These are phyloP conservation scores for Taphrina sp. DNA, from an alignment of 1,139 yeast species.

Conservation along the genomic window DNA sequence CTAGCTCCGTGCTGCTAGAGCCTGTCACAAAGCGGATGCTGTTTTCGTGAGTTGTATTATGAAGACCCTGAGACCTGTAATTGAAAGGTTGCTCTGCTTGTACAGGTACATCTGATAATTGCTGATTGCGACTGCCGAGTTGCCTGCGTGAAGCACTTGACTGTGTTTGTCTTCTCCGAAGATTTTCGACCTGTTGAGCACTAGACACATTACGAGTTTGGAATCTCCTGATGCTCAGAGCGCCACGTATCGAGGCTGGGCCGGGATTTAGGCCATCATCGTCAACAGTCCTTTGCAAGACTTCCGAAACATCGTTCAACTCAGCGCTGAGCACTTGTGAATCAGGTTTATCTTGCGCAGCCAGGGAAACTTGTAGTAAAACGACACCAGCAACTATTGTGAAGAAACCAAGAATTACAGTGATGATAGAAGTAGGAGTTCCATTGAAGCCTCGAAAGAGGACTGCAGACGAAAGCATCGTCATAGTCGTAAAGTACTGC, in stretches of 20 bases:
- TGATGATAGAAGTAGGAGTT: constrained; percentile 32
- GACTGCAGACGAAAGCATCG: constrained; percentile 36
- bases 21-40: constrained; percentile 5
- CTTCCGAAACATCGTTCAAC: constrained; percentile 32
- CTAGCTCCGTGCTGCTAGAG: too few relatives aligned
- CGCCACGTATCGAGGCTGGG: constrained; percentile 29
- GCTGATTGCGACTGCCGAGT: background rate
- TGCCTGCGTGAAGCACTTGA: background rate
- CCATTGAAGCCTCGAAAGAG: constrained; percentile 36
- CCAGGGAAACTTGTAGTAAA: constrained; percentile 34
- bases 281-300: constrained; percentile 11
- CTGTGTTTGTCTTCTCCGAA: constrained; percentile 10
- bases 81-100: too few relatives aligned
- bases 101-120: background rate
- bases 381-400: constrained; percentile 34
- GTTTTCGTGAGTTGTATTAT: background rate
- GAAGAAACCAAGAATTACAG: constrained; percentile 35
- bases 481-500: constrained; percentile 35
- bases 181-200: constrained; percentile 4
- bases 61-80: background rate
- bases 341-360: constrained; percentile 32
- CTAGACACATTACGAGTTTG: constrained; percentile 18
- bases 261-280: constrained; percentile 29
- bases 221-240: constrained; percentile 23
- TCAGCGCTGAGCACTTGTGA: constrained; percentile 30